Evolutionary conservation across 306 rosid species (phyloP).

Genomic region (Prosopis cineraria): DNA sequence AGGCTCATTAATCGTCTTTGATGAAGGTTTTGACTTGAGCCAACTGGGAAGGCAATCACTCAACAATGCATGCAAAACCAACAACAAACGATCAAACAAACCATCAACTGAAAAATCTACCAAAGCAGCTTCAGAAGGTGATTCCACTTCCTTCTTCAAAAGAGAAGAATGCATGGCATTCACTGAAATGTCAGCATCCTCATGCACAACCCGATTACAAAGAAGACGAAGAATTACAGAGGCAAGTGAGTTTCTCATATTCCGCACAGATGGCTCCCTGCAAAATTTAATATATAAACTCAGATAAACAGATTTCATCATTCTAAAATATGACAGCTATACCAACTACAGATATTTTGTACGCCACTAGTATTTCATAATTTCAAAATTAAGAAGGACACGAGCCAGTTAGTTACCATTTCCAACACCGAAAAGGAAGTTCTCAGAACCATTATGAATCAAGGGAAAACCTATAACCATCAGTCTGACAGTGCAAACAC

Average conservation of each 20-base stretch:
- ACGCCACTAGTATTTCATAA: conserved; percentile 2
- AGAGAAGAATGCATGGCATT: conserved; percentile 42
- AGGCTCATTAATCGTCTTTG: conserved; percentile 55
- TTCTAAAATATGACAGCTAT: background rate
- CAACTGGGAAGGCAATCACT: conserved; percentile 78
- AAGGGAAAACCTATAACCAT: background rate
- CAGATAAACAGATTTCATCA: background rate
- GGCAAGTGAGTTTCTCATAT: conserved; percentile 74
- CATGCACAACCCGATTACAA: conserved; percentile 77
- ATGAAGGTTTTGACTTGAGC: conserved; percentile 57
- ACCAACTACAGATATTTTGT: background rate
- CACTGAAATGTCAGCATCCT: conserved; percentile 54
- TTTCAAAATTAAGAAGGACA: background rate
- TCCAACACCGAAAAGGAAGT: background rate
- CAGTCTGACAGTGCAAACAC: conserved; percentile 12
- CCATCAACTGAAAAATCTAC: conserved; percentile 59
- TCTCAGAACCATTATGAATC: background rate
- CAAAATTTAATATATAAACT: conserved; percentile 33
- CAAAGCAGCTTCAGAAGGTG: conserved; percentile 58
- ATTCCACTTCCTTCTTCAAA: conserved; percentile 63
- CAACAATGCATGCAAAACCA: conserved; percentile 83
- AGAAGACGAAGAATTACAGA: conserved; percentile 80
- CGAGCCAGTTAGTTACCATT: background rate
- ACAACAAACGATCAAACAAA: conserved; percentile 71
- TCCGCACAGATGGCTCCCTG: conserved; percentile 83